Evolutionary conservation across 2,329 filamentous ascomycete genomes (phyloP).

Genomic region (Rhinocladiella similis): DNA sequence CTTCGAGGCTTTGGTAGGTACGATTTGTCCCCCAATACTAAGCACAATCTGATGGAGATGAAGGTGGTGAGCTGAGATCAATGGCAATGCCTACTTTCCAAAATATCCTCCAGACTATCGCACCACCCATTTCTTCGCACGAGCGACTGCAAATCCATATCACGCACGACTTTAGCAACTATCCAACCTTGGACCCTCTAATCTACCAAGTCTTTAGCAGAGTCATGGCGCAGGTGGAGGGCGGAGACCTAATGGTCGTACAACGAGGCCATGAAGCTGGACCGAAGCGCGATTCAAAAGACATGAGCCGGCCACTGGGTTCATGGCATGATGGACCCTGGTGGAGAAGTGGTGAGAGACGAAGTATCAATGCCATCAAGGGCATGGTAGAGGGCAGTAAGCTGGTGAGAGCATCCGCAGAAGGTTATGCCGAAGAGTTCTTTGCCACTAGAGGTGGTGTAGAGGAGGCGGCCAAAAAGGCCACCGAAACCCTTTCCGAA

Average conservation of each 20-base stretch:
- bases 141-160: slow-evolving; percentile 97
- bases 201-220: slow-evolving; percentile 89
- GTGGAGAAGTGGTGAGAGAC: slow-evolving; percentile 73
- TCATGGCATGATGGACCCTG: slow-evolving; percentile 95
- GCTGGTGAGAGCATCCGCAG: slow-evolving; percentile 83
- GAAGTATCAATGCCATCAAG: slow-evolving; percentile 76
- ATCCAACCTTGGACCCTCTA: slow-evolving; percentile 89
- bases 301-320: slow-evolving; percentile 56
- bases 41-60: slow-evolving; percentile 6
- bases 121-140: slow-evolving; percentile 93
- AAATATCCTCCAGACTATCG: slow-evolving; percentile 89
- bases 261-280: slow-evolving; percentile 88
- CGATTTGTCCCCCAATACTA: background rate
- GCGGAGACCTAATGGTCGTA: slow-evolving; percentile 89
- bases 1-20: slow-evolving; percentile 71
- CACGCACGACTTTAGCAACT: slow-evolving; percentile 91
- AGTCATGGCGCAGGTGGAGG: slow-evolving; percentile 99
- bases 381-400: slow-evolving; percentile 87
- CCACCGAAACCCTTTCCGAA: slow-evolving; percentile 76
- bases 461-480: slow-evolving; percentile 75
- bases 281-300: slow-evolving; percentile 61
- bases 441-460: slow-evolving; percentile 76
- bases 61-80: slow-evolving; percentile 82
- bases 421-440: slow-evolving; percentile 83
- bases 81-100: slow-evolving; percentile 93